These are phyloP conservation scores for Colletotrichum lini DNA, from an alignment of 2,329 filamentous ascomycete species.

Conservation along the genomic window DNA sequence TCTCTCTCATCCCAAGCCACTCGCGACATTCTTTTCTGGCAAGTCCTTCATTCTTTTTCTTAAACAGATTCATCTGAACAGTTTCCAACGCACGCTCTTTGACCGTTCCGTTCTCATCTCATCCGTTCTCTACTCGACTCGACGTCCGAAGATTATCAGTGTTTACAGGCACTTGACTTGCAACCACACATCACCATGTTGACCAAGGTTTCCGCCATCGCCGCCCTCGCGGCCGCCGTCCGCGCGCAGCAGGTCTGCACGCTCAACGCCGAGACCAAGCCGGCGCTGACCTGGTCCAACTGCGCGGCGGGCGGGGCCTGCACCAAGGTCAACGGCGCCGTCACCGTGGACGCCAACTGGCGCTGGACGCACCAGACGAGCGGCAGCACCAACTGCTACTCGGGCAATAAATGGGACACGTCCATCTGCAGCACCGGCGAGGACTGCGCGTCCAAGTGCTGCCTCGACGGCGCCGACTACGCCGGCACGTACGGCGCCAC, in stretches of 20 bases:
- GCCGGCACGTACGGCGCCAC: constrained; percentile 67
- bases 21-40: constrained; percentile 20
- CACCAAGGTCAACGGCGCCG: constrained; percentile 61
- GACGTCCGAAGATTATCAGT: not conserved
- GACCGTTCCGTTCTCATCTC: not conserved
- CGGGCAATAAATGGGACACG: constrained; percentile 64
- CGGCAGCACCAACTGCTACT: constrained; percentile 69
- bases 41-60: constrained; percentile 6
- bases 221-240: constrained; percentile 49
- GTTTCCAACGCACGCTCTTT: not conserved
- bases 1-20: constrained; percentile 5
- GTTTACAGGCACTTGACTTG: too few relatives aligned
- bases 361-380: constrained; percentile 68
- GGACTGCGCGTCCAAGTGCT: constrained; percentile 65
- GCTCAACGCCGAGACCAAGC: constrained; percentile 65
- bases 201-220: constrained; percentile 53
- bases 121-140: constrained; percentile 22
- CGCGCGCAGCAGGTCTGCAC: constrained; percentile 67
- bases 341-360: constrained; percentile 74
- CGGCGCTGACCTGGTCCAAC: constrained; percentile 66
- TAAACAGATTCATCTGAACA: constrained; percentile 19
- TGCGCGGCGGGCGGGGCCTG: constrained; percentile 67
- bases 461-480: constrained; percentile 69
- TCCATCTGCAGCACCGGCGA: constrained; percentile 57
- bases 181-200: constrained; percentile 28